Percentiles rank a stretch among this genome's conserved stretches.
Conservation (phyloP, 1,284 basidiomycete species). For the Polyporus tsugae region DNA sequence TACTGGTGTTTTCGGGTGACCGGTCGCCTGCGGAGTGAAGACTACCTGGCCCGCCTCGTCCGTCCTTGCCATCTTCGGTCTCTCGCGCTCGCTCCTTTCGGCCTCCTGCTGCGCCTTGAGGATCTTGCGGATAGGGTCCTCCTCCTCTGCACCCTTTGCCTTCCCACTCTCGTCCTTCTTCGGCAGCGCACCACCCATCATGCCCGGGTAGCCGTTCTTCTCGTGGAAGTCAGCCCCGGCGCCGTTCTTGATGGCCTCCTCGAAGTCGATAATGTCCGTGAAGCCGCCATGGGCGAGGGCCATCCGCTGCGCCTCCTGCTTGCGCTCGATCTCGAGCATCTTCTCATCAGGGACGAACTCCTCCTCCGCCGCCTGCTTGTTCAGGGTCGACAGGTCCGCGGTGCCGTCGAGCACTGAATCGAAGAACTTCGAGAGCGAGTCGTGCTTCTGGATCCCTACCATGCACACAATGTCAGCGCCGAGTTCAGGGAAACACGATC, state of each 20-base stretch:
- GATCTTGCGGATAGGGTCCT: conserved; percentile 42
- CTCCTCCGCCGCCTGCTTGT: conserved; percentile 47
- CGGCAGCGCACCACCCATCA: conserved; percentile 47
- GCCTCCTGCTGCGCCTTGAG: conserved; percentile 42
- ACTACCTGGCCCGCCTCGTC: conserved; percentile 42
- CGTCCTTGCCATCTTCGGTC: conserved; percentile 42
- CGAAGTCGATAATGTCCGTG: conserved; percentile 59
- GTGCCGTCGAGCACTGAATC: conserved; percentile 72
- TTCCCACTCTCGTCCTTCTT: conserved; percentile 36
- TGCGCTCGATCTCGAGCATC: conserved; percentile 55
- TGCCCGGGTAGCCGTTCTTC: conserved; percentile 51
- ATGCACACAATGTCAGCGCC: conserved; percentile 6
- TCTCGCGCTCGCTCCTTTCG: conserved; percentile 37
- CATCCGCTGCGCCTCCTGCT: conserved; percentile 61
- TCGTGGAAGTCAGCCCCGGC: conserved; percentile 55
- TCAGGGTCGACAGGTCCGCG: conserved; percentile 55
- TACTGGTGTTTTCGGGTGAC: conserved; percentile 38
- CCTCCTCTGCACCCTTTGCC: conserved; percentile 30
- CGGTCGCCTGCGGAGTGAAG: conserved; percentile 35
- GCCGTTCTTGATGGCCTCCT: conserved; percentile 55
- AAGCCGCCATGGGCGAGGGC: conserved; percentile 61
- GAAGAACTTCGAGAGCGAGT: conserved; percentile 73
- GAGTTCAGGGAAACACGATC: conserved; percentile 5
- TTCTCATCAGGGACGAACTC: conserved; percentile 52
- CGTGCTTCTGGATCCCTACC: conserved; percentile 70